Evolutionary conservation across 305 asterid genomes (phyloP), one percentile per base, ranked within the genome.

Genomic region (Plantago lanceolata): DNA sequence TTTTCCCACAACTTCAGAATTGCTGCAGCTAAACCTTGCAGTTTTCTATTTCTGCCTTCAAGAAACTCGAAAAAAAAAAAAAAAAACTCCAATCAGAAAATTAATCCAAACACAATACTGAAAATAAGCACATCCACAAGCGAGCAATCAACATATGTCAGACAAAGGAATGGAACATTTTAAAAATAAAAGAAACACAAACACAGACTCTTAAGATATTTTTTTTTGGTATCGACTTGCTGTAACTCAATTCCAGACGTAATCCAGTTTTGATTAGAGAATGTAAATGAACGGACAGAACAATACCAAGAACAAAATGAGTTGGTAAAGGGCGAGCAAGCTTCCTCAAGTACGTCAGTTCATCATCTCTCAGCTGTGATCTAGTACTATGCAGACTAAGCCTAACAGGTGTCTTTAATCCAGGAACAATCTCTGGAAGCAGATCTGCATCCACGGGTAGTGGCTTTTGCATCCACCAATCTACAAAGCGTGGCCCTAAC

Each of bases 391-490:
- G 86, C 20, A 90, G 89, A 66, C 84, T 87, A 66, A 79, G 84
- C 81, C 99, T 85, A 64, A 75, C 77, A 43, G 96, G 95, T 17
- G 85, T 73, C 78, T 66, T 82, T 20, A 77, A 85, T 77, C 92
- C 96, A 72, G 88, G 88, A 77, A 83, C 82, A 69, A 67, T 70
- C 77, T 85, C 95, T 2, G 92, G 96, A 80, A 93, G 97, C 79
- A 85, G 79, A 69, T 89, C 99, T 16, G 84, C 99, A 69, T 93
- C 92, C 63, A 93, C 95, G 0, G 99, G 99, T 82, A 93, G 71
- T 71, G 99, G 97, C 79, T 85, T 89, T 60, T 68, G 81, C 85
- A 75, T 73, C 99, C 99, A 93, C 99, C 99, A 89, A 73, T 89
- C 99, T 68, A 80, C 82, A 79, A 84, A 93, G 37, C 95, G 97